Conservation (phyloP, 148 eudicot genomes). For the Cornus suecica region DNA sequence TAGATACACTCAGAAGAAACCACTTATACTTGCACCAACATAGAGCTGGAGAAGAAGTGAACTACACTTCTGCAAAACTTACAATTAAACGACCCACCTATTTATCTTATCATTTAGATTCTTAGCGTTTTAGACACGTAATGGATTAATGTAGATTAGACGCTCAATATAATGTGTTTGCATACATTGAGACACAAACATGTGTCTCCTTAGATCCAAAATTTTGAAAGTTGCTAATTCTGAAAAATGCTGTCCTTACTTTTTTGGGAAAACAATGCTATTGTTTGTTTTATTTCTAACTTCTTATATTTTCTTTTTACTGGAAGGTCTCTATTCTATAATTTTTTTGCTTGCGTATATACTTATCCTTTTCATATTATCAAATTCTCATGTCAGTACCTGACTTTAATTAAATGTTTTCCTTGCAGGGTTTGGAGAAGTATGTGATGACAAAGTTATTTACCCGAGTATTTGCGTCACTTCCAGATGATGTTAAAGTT, state of each 20-base stretch:
- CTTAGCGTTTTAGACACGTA: no score
- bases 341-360: not conserved
- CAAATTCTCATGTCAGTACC: not conserved
- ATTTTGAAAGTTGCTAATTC: not conserved
- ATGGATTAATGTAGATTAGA: no score
- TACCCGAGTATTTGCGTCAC: conserved; percentile 73
- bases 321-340: not conserved
- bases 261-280: not conserved
- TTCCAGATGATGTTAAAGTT: conserved; percentile 66
- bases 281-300: not conserved
- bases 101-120: not conserved
- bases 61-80: not conserved
- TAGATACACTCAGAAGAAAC: no score
- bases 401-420: not conserved
- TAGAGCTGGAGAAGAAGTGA: not conserved
- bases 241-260: not conserved
- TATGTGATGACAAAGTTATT: conserved; percentile 94
- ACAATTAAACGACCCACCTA: not conserved
- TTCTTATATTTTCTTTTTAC: not conserved
- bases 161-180: not conserved
- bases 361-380: not conserved
- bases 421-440: conserved; percentile 82
- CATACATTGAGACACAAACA: not conserved
- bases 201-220: not conserved
- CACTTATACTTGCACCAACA: not conserved